phyloP scores from a whole-genome alignment of 257 asterid species.

The Phtheirospermum japonicum region DNA sequence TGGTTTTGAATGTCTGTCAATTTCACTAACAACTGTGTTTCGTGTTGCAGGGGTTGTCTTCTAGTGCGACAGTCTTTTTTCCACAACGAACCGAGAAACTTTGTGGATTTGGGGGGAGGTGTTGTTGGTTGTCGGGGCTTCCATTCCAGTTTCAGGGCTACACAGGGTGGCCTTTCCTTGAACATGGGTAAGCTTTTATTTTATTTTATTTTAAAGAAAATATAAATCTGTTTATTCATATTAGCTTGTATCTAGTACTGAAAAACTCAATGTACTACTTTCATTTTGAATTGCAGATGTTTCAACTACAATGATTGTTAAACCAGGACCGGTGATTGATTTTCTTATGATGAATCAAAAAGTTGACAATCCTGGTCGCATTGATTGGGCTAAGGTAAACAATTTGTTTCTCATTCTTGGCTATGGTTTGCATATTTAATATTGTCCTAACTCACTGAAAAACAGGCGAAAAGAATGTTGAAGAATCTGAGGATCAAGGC shows the following conservation, averaged over 20 bases:
- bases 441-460: slow-evolving; percentile 1
- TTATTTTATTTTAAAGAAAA: neutral
- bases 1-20: neutral
- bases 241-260: neutral
- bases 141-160: slow-evolving; percentile 70
- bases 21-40: neutral
- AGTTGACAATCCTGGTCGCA: slow-evolving; percentile 35
- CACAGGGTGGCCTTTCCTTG: slow-evolving; percentile 63
- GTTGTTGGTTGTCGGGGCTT: slow-evolving; percentile 67
- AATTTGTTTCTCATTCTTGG: neutral
- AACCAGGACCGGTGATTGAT: slow-evolving; percentile 58
- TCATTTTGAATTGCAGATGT: slow-evolving; percentile 41
- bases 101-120: slow-evolving; percentile 58
- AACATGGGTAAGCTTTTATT: slow-evolving; percentile 47
- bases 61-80: slow-evolving; percentile 65
- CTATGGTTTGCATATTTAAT: neutral
- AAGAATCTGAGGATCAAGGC: slow-evolving; percentile 55
- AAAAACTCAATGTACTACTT: slow-evolving; percentile 5
- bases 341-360: slow-evolving; percentile 55
- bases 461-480: slow-evolving; percentile 55
- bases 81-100: slow-evolving; percentile 52
- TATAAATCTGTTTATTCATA: neutral
- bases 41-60: slow-evolving; percentile 79
- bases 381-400: slow-evolving; percentile 66
- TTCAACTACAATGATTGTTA: slow-evolving; percentile 68